Evolutionary conservation across 495 filamentous ascomycete genomes (phyloP), one percentile per base, ranked within the genome.

Genomic region (Cryomyces antarcticus): DNA sequence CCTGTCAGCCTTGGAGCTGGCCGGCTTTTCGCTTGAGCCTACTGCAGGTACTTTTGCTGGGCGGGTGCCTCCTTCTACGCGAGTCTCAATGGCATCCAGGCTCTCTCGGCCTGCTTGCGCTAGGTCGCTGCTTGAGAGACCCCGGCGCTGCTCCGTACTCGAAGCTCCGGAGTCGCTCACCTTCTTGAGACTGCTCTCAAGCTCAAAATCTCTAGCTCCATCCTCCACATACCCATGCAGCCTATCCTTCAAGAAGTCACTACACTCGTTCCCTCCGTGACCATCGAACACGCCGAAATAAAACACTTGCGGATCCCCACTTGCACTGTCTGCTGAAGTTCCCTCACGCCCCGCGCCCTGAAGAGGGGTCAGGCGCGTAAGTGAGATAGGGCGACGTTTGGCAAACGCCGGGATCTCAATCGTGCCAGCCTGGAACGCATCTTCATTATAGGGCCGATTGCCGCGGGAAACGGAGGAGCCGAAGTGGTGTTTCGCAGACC

Each of bases 281-380:
- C 89, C 89, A 63, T 97, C 89, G 53, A 96, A 97, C 0, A 96
- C 77, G 3, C 72, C 84, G 61, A 93, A 97, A 58, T 96, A 97
- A 60, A 97, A 97, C 5, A 95, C 80, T 54, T 94, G 86, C 6
- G 86, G 86, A 57, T 94, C 86, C 6, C 85, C 86, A 49, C 73
- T 80, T 4, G 80, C 72, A 39, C 74, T 78, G 43, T 82, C 75
- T 12, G 82, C 82, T 28, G 64, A 66, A 28, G 70, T 78, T 6
- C 66, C 68, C 51, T 74, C 71, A 13, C 41, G 35, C 7, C 53
- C 48, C 17, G 40, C 40, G 30, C 44, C 49, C 52, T 4, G 60
- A 2, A 24, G 17, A 24, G 17, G 17, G 17, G 17, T 24, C 17
- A 24, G 17, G 45, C 59, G 46, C 0, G 66, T 82, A 35, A 92